Evolutionary conservation across 306 rosid genomes (phyloP), one percentile per base, ranked within the genome.

Genomic region (Amphicarpaea edgeworthii): DNA sequence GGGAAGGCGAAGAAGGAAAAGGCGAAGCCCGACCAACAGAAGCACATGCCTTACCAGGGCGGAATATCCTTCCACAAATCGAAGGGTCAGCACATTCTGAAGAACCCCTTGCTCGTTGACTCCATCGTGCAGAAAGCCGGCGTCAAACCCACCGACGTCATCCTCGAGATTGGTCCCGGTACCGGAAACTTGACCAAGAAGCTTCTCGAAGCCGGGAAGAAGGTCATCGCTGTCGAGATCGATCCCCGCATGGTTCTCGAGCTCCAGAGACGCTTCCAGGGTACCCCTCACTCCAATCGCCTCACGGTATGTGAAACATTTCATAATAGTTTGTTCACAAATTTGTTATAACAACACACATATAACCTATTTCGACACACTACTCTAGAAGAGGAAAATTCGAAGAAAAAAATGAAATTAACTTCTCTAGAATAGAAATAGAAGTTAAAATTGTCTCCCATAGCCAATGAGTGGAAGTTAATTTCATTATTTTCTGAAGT

Each of bases 161-260:
- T 85, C 10, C 86, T 85, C 7, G 88, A 85, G 75, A 85, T 82
- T 19, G 88, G 88, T 66, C 88, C 88, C 0, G 88, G 88, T 20
- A 85, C 88, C 0, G 86, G 88, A 1, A 85, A 85, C 54, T 62
- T 85, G 6, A 85, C 86, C 0, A 85, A 85, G 86, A 85, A 85
- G 72, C 86, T 85, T 6, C 51, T 85, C 20, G 88, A 85, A 32
- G 80, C 70, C 7, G 97, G 97, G 0, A 91, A 91, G 82, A 85
- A 67, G 79, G 98, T 94, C 49, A 77, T 94, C 65, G 96, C 97
- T 1, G 87, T 94, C 1, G 97, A 94, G 70, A 78, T 94, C 51
- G 98, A 94, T n/a, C 85, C 93, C 15, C 94, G 98, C 12, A 94
- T 94, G 98, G 96, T 94, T 76, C 93, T 91, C 62, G 98, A 94